These are phyloP conservation scores for Diaporthe citriasiana DNA, from an alignment of 2,329 filamentous ascomycete genomes.

Conservation along the genomic window DNA sequence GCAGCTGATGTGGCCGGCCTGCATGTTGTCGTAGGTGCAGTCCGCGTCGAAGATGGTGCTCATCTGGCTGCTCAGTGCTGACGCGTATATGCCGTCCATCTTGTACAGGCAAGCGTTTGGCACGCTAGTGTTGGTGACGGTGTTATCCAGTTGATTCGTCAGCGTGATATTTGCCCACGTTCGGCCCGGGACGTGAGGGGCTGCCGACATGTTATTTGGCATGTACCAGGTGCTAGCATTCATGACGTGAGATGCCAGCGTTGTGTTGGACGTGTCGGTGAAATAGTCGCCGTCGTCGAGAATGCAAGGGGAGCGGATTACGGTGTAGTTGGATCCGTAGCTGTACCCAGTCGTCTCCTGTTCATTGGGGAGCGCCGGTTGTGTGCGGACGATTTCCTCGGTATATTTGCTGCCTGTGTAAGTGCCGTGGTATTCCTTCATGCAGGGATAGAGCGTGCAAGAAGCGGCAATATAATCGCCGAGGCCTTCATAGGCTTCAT, in stretches of 20 bases:
- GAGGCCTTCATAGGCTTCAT: neutral
- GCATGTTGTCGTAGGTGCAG: constrained; percentile 39
- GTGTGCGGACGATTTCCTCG: constrained; percentile 37
- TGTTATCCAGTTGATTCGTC: neutral
- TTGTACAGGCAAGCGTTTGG: constrained; percentile 46
- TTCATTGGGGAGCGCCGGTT: constrained; percentile 22
- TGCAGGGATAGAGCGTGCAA: constrained; percentile 44
- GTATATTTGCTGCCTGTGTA: constrained; percentile 27
- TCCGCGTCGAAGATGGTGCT: constrained; percentile 38
- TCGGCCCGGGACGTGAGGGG: constrained; percentile 36
- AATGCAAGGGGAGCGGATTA: constrained; percentile 38
- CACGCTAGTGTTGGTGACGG: constrained; percentile 36
- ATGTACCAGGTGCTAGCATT: constrained; percentile 40
- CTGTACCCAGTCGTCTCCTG: constrained; percentile 15
- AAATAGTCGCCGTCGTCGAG: constrained; percentile 36
- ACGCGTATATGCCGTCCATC: constrained; percentile 41
- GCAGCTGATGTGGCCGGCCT: constrained; percentile 41
- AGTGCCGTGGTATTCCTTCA: constrained; percentile 41
- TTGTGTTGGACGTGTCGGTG: neutral
- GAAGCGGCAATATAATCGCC: constrained; percentile 38
- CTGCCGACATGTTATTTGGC: constrained; percentile 35
- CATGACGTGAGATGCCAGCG: constrained; percentile 12
- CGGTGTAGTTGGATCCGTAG: constrained; percentile 39
- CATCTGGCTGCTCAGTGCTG: constrained; percentile 40
- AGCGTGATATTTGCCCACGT: constrained; percentile 40